Evolutionary conservation across 1,284 basidiomycete species (phyloP).

Genomic region (Rhodotorula sp.): DNA sequence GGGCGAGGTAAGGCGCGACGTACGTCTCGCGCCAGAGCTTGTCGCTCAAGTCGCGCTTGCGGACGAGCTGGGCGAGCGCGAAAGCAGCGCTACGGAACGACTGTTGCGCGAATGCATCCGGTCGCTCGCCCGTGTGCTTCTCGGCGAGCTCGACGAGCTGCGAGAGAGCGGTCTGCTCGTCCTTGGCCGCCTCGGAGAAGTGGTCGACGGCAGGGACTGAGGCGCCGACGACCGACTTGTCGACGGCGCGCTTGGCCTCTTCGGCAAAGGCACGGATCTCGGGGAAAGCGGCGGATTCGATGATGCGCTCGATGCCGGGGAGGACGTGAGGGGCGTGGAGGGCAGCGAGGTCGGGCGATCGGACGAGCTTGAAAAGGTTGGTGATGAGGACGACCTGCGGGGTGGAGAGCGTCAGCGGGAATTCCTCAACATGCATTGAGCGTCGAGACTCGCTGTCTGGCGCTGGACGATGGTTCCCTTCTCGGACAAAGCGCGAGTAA

Average conservation of each 20-base stretch:
- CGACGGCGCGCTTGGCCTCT: conserved; percentile 40
- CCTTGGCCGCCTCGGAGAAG: conserved; percentile 41
- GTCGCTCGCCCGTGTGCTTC: conserved; percentile 41
- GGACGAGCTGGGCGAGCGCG: conserved; percentile 73
- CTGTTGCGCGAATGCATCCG: conserved; percentile 50
- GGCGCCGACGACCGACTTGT: conserved; percentile 43
- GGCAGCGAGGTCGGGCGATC: conserved; percentile 85
- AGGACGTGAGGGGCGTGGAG: conserved; percentile 84
- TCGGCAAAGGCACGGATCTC: conserved; percentile 90
- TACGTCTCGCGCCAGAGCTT: conserved; percentile 70
- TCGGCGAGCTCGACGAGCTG: conserved; percentile 55
- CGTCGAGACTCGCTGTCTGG: conserved; percentile 61
- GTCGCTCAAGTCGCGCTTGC: conserved; percentile 66
- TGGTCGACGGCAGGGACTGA: conserved; percentile 43
- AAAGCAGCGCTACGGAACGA: conserved; percentile 68
- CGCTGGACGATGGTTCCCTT: conserved; percentile 70
- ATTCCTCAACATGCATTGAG: too few relatives aligned
- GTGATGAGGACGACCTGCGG: conserved; percentile 79
- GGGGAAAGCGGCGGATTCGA: conserved; percentile 88
- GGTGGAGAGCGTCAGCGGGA: neutral
- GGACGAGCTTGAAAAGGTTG: conserved; percentile 96
- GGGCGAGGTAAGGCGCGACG: conserved; percentile 64
- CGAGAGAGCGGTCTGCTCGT: conserved; percentile 53
- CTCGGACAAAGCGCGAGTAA: conserved; percentile 90
- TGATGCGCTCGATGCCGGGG: conserved; percentile 88